Conservation (phyloP, 2,329 filamentous ascomycete genomes). For the Ascochyta fabae region DNA sequence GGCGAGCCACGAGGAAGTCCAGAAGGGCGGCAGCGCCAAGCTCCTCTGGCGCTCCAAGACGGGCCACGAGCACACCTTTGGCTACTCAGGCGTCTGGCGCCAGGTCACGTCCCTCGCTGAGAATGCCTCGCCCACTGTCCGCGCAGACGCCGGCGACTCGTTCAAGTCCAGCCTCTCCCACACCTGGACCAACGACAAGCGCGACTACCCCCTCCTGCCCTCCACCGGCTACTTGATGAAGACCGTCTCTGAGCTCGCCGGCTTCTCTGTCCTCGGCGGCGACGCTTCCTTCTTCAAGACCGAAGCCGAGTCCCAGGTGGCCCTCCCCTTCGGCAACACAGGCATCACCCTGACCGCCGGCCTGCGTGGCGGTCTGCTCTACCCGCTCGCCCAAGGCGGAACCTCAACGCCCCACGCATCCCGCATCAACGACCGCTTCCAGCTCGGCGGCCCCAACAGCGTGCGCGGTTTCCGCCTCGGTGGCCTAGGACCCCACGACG, state of each 20-base stretch:
- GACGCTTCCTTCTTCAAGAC: constrained; percentile 94
- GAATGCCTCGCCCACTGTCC: constrained; percentile 79
- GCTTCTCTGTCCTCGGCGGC: constrained; percentile 80
- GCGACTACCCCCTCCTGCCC: constrained; percentile 86
- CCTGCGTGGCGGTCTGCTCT: constrained; percentile 80
- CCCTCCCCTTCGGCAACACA: constrained; percentile 74
- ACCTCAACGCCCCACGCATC: constrained; percentile 67
- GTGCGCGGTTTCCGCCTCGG: constrained; percentile 91
- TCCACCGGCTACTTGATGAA: constrained; percentile 82
- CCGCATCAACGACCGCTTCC: constrained; percentile 91
- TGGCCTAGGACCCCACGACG: constrained; percentile 87
- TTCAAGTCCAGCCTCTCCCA: constrained; percentile 89
- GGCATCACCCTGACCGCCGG: constrained; percentile 85
- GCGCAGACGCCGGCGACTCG: constrained; percentile 85
- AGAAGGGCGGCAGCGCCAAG: constrained; percentile 78
- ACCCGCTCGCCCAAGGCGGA: constrained; percentile 73
- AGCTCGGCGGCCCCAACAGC: constrained; percentile 91
- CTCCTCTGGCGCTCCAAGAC: constrained; percentile 73
- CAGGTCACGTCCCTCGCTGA: constrained; percentile 81
- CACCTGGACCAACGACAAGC: constrained; percentile 77
- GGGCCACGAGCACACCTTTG: constrained; percentile 76
- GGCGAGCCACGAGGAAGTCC: constrained; percentile 90
- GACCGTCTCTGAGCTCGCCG: constrained; percentile 81
- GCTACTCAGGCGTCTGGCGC: constrained; percentile 83
- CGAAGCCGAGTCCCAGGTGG: constrained; percentile 82